Conservation (phyloP, 306 rosid genomes). For the Dalbergia oliveri region DNA sequence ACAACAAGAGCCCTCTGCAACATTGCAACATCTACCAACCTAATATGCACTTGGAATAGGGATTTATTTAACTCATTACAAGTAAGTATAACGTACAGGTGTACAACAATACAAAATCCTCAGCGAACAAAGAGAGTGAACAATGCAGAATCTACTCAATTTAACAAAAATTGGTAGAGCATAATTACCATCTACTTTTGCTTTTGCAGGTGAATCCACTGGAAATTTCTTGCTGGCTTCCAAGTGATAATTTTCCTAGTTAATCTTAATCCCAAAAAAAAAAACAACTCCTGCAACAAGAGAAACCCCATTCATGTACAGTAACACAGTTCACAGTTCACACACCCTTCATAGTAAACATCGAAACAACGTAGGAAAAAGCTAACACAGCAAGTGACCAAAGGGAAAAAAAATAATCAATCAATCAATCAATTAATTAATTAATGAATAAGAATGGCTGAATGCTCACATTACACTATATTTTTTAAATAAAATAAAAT, state of each 20-base stretch:
- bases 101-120: background rate
- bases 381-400: constrained; percentile 4
- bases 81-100: background rate
- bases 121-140: background rate
- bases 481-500: background rate
- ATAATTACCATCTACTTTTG: constrained; percentile 49
- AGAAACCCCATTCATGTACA: constrained; percentile 2
- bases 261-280: constrained; percentile 11
- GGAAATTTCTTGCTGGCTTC: constrained; percentile 21
- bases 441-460: constrained; percentile 6
- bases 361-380: constrained; percentile 7
- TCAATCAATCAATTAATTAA: background rate
- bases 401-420: background rate
- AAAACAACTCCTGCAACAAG: constrained; percentile 44
- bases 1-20: background rate
- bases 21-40: background rate
- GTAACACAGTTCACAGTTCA: background rate
- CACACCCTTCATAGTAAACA: constrained; percentile 7
- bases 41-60: background rate
- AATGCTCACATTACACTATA: constrained; percentile 25
- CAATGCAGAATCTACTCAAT: constrained; percentile 13
- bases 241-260: constrained; percentile 23
- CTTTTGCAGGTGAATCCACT: constrained; percentile 31
- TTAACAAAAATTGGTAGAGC: background rate
- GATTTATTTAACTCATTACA: constrained; percentile 9